Base-by-base conservation (phyloP, 768 basidiomycete genomes). In the Suillus plorans region DNA sequence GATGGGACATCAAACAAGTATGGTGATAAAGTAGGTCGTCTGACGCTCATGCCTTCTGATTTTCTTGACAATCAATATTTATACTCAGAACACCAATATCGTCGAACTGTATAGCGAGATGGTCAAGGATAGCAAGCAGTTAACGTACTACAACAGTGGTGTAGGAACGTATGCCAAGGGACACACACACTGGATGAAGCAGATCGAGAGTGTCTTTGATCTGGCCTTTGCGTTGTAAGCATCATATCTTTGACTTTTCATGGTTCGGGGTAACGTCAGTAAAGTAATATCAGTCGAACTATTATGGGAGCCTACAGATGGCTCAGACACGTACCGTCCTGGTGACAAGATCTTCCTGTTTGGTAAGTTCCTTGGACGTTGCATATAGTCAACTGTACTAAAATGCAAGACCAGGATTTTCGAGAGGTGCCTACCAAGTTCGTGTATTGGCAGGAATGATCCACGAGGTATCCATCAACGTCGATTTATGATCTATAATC, bases 401-500 rank as follows among this genome's bases (percentile, higher is more conserved):
- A 25, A 73, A 36, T 12, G 57, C 5, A 20, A 9, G 36, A 41
- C 8, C 44, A 83, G 81, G 81, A 4, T 83, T 80, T 66, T 82
- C 82, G 2, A 80, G 82, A n/a, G 82, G 81, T 6, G 82, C 80
- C 18, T 84, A 81, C 65, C 82, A 82, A 68, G 80, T 77, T 4
- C 76, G 82, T 34, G 77, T 73, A 1, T 58, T 83, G 47, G 79
- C 82, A 3, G 82, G 72, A 25, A 83, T 83, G 82, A 81, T 82
- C 22, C 64, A 77, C n/a, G 73, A 64, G 61, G 82, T 79, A 59
- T 60, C 71, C 3, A 53, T 53, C 52, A 18, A 53, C 10, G 31
- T 53, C 20, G 18, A 12, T 25, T 18, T 42, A 31, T 14, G 14
- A 28, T 22, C 20, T 9, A 49, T 47, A 14, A 63, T 41, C 22